A percentile compares a stretch with the other conserved stretches of the same genome.
These are phyloP conservation scores for Achaetomiella virescens DNA, from an alignment of 495 filamentous ascomycete genomes.

Conservation along the genomic window DNA sequence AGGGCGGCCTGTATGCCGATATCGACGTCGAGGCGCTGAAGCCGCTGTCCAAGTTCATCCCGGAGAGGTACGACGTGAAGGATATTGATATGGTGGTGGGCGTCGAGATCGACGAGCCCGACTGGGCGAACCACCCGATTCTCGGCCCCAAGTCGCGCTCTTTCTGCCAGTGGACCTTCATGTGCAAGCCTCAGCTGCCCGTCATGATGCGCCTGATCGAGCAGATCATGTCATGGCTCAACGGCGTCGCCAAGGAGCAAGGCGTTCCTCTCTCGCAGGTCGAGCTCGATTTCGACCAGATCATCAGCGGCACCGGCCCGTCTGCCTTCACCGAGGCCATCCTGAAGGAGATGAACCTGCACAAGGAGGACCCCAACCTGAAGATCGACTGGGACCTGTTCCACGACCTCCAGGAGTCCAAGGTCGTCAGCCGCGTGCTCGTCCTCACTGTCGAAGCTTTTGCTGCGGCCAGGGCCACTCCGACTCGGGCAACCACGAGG, in stretches of 20 bases:
- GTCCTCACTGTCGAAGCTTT: constrained; percentile 60
- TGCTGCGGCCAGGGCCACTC: constrained; percentile 61
- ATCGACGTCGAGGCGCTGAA: constrained; percentile 52
- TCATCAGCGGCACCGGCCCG: constrained; percentile 61
- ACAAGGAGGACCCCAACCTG: constrained; percentile 17
- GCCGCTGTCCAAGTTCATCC: constrained; percentile 46
- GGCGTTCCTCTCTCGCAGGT: constrained; percentile 47
- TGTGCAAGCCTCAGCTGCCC: constrained; percentile 54
- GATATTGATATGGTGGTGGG: constrained; percentile 58
- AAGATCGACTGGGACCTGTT: constrained; percentile 49
- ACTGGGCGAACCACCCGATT: constrained; percentile 54
- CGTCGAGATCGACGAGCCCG: constrained; percentile 59
- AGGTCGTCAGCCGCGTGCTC: constrained; percentile 48
- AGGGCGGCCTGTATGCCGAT: constrained; percentile 55
- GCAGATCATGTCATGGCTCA: constrained; percentile 54
- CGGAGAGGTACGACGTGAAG: constrained; percentile 38
- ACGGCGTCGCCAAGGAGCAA: constrained; percentile 48
- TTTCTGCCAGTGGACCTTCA: constrained; percentile 67
- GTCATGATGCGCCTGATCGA: constrained; percentile 58
- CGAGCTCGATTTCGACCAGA: constrained; percentile 59
- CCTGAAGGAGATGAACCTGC: constrained; percentile 50
- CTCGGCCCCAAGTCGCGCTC: constrained; percentile 55
- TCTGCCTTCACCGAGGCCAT: constrained; percentile 59
- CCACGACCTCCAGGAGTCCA: constrained; percentile 53
- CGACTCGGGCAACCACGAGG: constrained; percentile 55